Conservation (phyloP, 352 stramenopile species). For the Phytophthora tentaculata region DNA sequence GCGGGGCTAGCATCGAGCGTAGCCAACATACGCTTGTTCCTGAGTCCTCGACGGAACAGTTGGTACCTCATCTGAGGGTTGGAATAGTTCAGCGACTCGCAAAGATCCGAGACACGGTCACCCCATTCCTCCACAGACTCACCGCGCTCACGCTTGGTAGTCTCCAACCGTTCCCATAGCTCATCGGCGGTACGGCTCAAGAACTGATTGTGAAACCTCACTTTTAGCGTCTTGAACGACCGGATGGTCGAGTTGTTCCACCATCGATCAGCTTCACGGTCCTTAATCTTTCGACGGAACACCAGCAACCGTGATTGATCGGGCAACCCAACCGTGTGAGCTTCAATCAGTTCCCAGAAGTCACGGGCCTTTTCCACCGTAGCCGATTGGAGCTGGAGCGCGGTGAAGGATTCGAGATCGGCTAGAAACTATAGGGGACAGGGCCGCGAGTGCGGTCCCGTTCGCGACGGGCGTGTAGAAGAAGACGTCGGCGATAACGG, state of each 20-base stretch:
- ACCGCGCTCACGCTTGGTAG: conserved; percentile 7
- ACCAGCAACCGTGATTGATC: not conserved
- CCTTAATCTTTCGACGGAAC: not conserved
- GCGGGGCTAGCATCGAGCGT: not conserved
- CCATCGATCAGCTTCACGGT: not conserved
- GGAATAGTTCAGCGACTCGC: not conserved
- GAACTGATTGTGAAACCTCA: not conserved
- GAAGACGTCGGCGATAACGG: too few relatives aligned
- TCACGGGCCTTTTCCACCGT: too few relatives aligned
- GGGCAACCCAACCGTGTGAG: not conserved
- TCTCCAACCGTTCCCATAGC: not conserved
- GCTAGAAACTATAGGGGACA: too few relatives aligned
- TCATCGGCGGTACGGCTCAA: not conserved
- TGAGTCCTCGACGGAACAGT: not conserved
- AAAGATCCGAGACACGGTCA: not conserved
- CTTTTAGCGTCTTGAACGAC: not conserved
- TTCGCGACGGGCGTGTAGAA: too few relatives aligned
- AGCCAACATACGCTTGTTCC: not conserved
- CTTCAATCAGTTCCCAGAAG: not conserved
- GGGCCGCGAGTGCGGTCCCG: too few relatives aligned
- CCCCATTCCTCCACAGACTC: not conserved
- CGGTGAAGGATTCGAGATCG: too few relatives aligned
- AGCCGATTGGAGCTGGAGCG: too few relatives aligned
- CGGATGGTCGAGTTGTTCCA: not conserved
- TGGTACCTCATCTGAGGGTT: not conserved